phyloP scores from a whole-genome alignment of 129 eudicot genomes.

The Glebionis coronaria region DNA sequence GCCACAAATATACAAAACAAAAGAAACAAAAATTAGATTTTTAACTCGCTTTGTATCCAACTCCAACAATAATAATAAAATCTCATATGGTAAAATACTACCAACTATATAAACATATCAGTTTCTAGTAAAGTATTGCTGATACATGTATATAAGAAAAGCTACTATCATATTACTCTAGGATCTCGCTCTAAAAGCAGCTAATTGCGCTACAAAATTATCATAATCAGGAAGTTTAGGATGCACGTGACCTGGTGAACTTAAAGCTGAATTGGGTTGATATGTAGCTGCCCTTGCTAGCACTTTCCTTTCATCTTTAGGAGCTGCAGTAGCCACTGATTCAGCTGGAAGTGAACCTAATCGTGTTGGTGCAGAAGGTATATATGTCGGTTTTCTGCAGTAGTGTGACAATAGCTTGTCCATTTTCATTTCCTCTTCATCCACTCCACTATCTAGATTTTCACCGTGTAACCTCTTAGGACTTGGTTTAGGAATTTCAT shows the following conservation, averaged over 20 bases:
- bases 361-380: slow-evolving; percentile 26
- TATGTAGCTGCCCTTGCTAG: slow-evolving; percentile 41
- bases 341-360: slow-evolving; percentile 45
- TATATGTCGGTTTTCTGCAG: slow-evolving; percentile 38
- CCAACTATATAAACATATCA: slow-evolving; percentile 1
- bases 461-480: slow-evolving; percentile 8
- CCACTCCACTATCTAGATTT: slow-evolving; percentile 34
- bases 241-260: slow-evolving; percentile 41
- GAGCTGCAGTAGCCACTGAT: slow-evolving; percentile 9
- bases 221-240: slow-evolving; percentile 78
- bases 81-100: not conserved
- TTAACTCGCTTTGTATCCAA: too few species aligned
- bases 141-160: slow-evolving; percentile 7
- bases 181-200: slow-evolving; percentile 38
- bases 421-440: slow-evolving; percentile 45
- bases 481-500: slow-evolving; percentile 23
- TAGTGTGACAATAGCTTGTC: slow-evolving; percentile 45
- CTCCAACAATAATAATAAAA: not conserved
- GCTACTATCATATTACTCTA: slow-evolving; percentile 2
- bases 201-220: slow-evolving; percentile 66
- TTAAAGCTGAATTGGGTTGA: slow-evolving; percentile 27
- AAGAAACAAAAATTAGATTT: too few species aligned
- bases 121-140: slow-evolving; percentile 3
- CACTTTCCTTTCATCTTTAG: slow-evolving; percentile 28
- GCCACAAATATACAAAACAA: too few species aligned